Base-by-base conservation (phyloP, 768 basidiomycete species). In the Rhodotorula sphaerocarpa region DNA sequence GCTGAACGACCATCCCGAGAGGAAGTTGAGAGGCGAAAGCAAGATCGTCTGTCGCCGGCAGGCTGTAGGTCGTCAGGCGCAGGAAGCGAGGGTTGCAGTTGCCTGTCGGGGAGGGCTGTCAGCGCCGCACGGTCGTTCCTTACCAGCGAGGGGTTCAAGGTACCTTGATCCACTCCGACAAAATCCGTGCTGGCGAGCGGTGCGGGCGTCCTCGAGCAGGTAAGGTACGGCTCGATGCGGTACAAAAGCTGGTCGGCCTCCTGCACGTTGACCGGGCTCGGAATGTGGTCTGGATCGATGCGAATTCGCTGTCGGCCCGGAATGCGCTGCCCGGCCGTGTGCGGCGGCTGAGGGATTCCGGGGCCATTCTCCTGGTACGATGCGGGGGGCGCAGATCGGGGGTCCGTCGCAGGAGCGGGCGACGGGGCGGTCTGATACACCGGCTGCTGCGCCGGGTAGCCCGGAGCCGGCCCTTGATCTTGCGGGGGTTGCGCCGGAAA, bases 71-170 rank as follows among this genome's bases (percentile, higher is more conserved):
- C 21, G 95, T 86, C 59, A 89, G 79, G 41, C 95, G 85, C 50
- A 93, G 80, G 74, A 87, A 90, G 72, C 87, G 87, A 12, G 95
- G 95, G 20, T 87, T 88, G 5, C 90, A 87, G 76, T 93, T 96
- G 61, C 93, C 85, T 84, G 68, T 18, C 27, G 34, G n/a, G 30
- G 27, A 28, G 48, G 43, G 34, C 14, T 12, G 46, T 34, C n/a
- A 27, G 4, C 28, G 14, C 36, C 18, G 34, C 39, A n/a, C n/a
- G n/a, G n/a, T n/a, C n/a, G n/a, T n/a, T n/a, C n/a, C n/a, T 41
- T 20, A 14, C n/a, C 21, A 14, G 23, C 7, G 20, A 4, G 15
- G 36, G 23, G 27, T n/a, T n/a, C n/a, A n/a, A n/a, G n/a, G n/a
- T n/a, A 81, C 85, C 93, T 81, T 97, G 90, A 77, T 99, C 93